Evolutionary conservation across 2,329 filamentous ascomycete genomes (phyloP), one percentile per base, ranked within the genome.

Genomic region (Triangularia setosa): DNA sequence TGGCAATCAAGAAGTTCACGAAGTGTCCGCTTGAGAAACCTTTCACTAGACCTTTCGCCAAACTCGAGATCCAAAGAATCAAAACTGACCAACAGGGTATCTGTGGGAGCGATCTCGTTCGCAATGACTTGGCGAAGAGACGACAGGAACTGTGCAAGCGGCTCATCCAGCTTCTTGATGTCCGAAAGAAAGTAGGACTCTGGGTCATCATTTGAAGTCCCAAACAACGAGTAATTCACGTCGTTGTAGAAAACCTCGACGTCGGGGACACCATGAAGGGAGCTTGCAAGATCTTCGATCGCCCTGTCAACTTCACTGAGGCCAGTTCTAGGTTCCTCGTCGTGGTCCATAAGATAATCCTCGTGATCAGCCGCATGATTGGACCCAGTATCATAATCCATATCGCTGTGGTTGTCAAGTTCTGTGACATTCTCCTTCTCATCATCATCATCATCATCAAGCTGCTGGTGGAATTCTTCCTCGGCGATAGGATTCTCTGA

Each of bases 11-110:
- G 63, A n/a, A 72, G 65, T 54, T 73, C 69, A 55, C 68, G 69
- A 28, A 73, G 67, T 44, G 44, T 71, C 30, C 70, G 68, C 8
- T 27, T 33, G 33, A 73, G 55, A 44, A 73, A 73, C 48, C 65
- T 67, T 40, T 66, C 58, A 48, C 59, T 68, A 1, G 70, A 71
- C 16, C 64, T 65, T 59, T 84, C 82, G 21, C 80, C 75, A 71
- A 84, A 83, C 71, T 84, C 82, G 30, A 85, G 75, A 8, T 80
- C 81, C 48, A 85, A 77, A 64, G 83, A 79, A 27, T 84, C 81
- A 56, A 84, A 74, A 64, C 82, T 80, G 48, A 84, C 77, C n/a
- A 80, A 76, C 52, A 85, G 72, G 63, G 84, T 82, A 60, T 85
- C 82, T 18, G 78, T 75, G 3, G 73, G 64, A 4, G 74, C 72